These are phyloP conservation scores for Avena sativa DNA, from an alignment of 176 grass and related monocot genomes.

Conservation along the genomic window DNA sequence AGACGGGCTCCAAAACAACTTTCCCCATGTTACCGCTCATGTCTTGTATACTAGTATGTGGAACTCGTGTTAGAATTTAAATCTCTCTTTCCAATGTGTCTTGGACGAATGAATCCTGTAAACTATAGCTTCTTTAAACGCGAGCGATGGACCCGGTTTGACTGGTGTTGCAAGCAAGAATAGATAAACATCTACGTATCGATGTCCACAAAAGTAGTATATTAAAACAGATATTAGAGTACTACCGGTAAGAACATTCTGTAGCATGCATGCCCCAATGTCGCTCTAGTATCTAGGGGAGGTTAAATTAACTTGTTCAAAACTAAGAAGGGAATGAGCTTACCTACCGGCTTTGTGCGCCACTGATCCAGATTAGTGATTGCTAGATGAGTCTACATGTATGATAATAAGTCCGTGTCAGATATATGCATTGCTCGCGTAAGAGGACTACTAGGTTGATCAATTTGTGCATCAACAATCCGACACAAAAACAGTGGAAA, in stretches of 20 bases:
- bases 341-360: slow-evolving; percentile 65
- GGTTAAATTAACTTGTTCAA: background rate
- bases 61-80: background rate
- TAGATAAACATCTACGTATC: background rate
- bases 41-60: background rate
- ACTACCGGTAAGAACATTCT: background rate
- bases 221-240: background rate
- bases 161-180: background rate
- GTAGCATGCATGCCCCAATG: background rate
- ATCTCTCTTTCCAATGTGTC: background rate
- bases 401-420: background rate
- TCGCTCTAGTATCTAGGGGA: background rate
- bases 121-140: too few relatives aligned
- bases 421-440: background rate
- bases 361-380: slow-evolving; percentile 57
- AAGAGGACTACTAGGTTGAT: background rate
- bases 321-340: slow-evolving; percentile 38
- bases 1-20: too few relatives aligned
- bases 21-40: background rate
- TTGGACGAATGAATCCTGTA: background rate
- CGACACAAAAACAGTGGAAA: background rate
- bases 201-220: slow-evolving; percentile 7
- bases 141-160: background rate
- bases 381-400: slow-evolving; percentile 46
- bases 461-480: background rate